Evolutionary conservation across 2,329 filamentous ascomycete genomes (phyloP), one percentile per base, ranked within the genome.

Genomic region (Curvularia verruculosa): DNA sequence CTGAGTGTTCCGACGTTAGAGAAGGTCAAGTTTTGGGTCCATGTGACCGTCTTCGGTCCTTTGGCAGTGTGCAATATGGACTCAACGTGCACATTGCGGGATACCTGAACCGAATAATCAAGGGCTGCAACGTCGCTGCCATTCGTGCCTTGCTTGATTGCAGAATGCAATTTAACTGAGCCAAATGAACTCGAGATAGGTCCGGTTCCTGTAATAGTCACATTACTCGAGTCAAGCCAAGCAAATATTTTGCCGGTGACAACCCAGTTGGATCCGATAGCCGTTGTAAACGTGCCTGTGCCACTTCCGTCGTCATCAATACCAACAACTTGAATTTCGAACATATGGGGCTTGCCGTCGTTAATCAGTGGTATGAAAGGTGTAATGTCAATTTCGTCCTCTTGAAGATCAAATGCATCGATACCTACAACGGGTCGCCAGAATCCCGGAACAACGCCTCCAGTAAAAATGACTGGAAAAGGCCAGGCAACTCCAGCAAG

Each of bases 361-460:
- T 84, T 87, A 0, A 95, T 80, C 1, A 89, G 56, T 0, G 89
- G 85, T 3, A 95, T 79, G 80, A 89, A 95, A 0, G 90, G 87
- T 1, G 90, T 89, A 46, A 96, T 87, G 68, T 96, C 91, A 60
- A 96, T 90, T 71, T 95, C 89, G 61, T 91, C 87, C 71, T 95
- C 90, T 43, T 84, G 81, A 23, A 96, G 80, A 69, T 95, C 90
- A 71, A 92, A 95, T 0, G 90, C 86, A 67, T 95, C 87, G 19
- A 90, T 85, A 1, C 90, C 90, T 2, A 90, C 91, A 52, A 95
- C 83, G 0, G 91, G 91, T 6, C 90, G 82, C 84, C 92, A 92
- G 37, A 95, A 82, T 1, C 86, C 86, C 4, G 90, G 90, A 1
- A 89, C 87, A 5, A 96, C 82, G 1, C 91, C 91, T 2, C 92